Conservation (phyloP, 2,329 filamentous ascomycete species). For the Fusarium sp. region DNA sequence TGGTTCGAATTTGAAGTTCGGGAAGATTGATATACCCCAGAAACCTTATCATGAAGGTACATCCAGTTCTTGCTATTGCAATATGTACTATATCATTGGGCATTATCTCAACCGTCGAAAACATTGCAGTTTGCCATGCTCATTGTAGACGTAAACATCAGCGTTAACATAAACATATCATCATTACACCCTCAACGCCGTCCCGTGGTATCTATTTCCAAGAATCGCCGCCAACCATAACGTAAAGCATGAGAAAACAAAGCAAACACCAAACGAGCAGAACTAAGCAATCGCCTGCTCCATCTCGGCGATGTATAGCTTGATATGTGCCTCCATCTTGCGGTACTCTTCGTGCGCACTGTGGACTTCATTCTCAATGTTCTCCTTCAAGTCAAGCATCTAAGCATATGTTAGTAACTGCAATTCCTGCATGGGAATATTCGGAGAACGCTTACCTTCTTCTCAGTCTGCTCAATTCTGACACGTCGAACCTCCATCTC, state of each 20-base stretch:
- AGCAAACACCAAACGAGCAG: background rate
- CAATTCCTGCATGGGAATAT: background rate
- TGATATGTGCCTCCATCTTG: constrained; percentile 97
- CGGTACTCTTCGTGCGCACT: constrained; percentile 92
- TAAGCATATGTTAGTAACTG: constrained; percentile 55
- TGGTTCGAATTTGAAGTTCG: constrained; percentile 66
- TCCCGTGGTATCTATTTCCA: constrained; percentile 53
- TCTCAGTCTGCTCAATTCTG: constrained; percentile 98
- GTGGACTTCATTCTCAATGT: constrained; percentile 94
- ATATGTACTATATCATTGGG: background rate
- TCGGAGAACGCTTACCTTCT: constrained; percentile 75
- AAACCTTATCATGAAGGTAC: background rate
- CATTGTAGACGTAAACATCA: constrained; percentile 19
- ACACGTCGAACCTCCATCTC: constrained; percentile 93
- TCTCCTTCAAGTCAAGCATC: constrained; percentile 98
- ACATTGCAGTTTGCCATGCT: constrained; percentile 18
- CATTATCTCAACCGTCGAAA: background rate
- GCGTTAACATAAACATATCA: constrained; percentile 32
- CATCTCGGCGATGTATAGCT: constrained; percentile 98
- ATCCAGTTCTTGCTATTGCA: background rate
- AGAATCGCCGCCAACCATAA: constrained; percentile 31
- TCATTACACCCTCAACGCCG: constrained; percentile 53
- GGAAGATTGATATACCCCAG: constrained; percentile 1
- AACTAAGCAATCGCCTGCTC: constrained; percentile 78
- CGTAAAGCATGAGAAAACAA: constrained; percentile 26